These are phyloP conservation scores for Ophiosphaerella herpotricha DNA, from an alignment of 2,329 filamentous ascomycete genomes.

Conservation along the genomic window DNA sequence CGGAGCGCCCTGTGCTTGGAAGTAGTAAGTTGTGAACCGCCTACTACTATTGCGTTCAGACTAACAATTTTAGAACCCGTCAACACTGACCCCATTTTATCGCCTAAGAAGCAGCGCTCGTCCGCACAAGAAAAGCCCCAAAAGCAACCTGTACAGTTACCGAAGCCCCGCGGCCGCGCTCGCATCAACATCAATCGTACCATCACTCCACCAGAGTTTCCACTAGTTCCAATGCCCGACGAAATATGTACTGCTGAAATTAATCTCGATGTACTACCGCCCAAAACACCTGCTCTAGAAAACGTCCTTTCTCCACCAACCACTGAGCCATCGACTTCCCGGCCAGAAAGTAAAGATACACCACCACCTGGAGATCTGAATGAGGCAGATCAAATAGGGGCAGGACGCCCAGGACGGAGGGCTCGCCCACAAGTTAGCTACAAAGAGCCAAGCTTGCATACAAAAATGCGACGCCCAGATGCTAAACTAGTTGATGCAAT, in stretches of 20 bases:
- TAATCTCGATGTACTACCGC: constrained; percentile 43
- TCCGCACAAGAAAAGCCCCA: constrained; percentile 32
- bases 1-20: constrained; percentile 46
- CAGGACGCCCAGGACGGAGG: constrained; percentile 50
- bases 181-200: constrained; percentile 34
- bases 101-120: constrained; percentile 47
- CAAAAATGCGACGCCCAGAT: constrained; percentile 56
- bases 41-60: constrained; percentile 9
- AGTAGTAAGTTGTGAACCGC: constrained; percentile 45
- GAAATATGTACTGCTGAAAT: constrained; percentile 34
- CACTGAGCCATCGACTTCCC: constrained; percentile 47
- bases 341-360: constrained; percentile 47
- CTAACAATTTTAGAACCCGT: constrained; percentile 51
- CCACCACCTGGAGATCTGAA: constrained; percentile 49
- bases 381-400: constrained; percentile 38
- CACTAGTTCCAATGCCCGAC: constrained; percentile 24
- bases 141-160: constrained; percentile 27
- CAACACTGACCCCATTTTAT: constrained; percentile 54
- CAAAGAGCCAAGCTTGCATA: constrained; percentile 54
- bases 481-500: constrained; percentile 55
- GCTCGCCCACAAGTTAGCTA: constrained; percentile 55
- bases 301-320: constrained; percentile 52
- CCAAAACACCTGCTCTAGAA: constrained; percentile 45
- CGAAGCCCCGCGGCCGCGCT: constrained; percentile 27
- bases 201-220: constrained; percentile 21